Conservation (phyloP, 208 protist genomes). For the Trypanosoma boissoni region DNA sequence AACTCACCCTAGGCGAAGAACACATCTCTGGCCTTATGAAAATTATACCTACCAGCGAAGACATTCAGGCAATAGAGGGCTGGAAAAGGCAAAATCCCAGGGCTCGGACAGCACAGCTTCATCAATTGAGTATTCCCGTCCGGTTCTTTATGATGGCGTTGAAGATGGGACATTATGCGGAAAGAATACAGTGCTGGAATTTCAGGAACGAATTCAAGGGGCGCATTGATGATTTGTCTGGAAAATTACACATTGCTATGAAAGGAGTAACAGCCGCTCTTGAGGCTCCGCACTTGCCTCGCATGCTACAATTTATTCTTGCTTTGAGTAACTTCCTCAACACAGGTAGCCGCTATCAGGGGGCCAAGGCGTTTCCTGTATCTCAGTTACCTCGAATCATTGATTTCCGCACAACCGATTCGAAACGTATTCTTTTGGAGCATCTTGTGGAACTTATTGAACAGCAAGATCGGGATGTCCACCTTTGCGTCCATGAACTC, state of each 20-base stretch:
- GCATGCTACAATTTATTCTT: conserved; percentile 55
- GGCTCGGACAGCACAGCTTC: conserved; percentile 37
- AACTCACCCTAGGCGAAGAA: conserved; percentile 69
- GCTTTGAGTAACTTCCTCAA: conserved; percentile 80
- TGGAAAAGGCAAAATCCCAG: conserved; percentile 32
- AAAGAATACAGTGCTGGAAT: conserved; percentile 71
- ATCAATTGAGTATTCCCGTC: conserved; percentile 44
- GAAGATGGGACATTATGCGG: conserved; percentile 62
- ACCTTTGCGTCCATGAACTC: conserved; percentile 47
- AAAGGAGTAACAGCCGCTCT: conserved; percentile 43
- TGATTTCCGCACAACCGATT: conserved; percentile 63
- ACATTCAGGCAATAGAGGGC: conserved; percentile 45
- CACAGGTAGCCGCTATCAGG: conserved; percentile 63
- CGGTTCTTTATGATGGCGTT: conserved; percentile 79
- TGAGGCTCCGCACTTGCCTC: conserved; percentile 42
- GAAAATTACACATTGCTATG: conserved; percentile 41
- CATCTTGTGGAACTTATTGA: conserved; percentile 43
- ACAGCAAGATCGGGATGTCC: conserved; percentile 34
- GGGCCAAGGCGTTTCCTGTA: conserved; percentile 72
- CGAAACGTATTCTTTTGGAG: conserved; percentile 59
- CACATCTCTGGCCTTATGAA: conserved; percentile 52
- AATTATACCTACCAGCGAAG: conserved; percentile 65
- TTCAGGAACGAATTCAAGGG: conserved; percentile 53
- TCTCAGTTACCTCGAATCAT: conserved; percentile 66
- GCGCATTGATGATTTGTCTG: conserved; percentile 47